Base-by-base conservation (phyloP, 352 stramenopile species). In the Phytopythium boreale region DNA sequence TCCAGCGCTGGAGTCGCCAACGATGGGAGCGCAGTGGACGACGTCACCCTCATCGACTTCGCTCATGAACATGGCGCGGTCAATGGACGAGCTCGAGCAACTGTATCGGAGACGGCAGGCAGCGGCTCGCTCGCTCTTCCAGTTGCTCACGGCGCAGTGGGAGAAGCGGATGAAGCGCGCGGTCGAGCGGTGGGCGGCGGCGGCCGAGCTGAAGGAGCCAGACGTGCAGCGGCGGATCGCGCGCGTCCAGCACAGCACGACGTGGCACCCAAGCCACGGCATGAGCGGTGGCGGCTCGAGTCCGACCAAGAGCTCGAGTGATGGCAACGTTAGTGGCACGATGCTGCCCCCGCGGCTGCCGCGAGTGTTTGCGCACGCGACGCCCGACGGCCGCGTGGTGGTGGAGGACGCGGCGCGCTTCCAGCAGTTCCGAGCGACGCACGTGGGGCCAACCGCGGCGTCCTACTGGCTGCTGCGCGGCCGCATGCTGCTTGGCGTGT, bases 391-490 rank as follows among this genome's bases (percentile, higher is more conserved):
- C 11, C 74, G 74, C 24, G 51, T 93, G 1, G 71, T 65, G 17
- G 65, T 92, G 36, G 79, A 91, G 43, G 80, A 92, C 65, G 72
- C 82, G 57, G 63, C 69, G 29, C 68, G 74, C 10, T 92, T 78
- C 66, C 81, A 83, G 49, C 71, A 88, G 56, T 95, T 95, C 52
- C 74, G 77, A n/a, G 67, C 70, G 10, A 84, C 79, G 57, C 82
- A 93, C 63, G 67, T 71, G 0, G 84, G 87, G 0, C 85, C 85
- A 9, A 89, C 82, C 0, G 82, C 90, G 59, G 70, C 71, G 52
- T 92, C 82, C 34, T 91, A 87, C 61, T 93, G 85, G 87, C 64
- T 92, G 59, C 61, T 93, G 39, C 80, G 79, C 43, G 61, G 66
- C 34, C 74, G 78, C 12, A 64, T 93, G 36, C 74, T 93, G 15